Evolutionary conservation across 768 basidiomycete genomes (phyloP).

Genomic region (Cyclocybe cylindracea): DNA sequence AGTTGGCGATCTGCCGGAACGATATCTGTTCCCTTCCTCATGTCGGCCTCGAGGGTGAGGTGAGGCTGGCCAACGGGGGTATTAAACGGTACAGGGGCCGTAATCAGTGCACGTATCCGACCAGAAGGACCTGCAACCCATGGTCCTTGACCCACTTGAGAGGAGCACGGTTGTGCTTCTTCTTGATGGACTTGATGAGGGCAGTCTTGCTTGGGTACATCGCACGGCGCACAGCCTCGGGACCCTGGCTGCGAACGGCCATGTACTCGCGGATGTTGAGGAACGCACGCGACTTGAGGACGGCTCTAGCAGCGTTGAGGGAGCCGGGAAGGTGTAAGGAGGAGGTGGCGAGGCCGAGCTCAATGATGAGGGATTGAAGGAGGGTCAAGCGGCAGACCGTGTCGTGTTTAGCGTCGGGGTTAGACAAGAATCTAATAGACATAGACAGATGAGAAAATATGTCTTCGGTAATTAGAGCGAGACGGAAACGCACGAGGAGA

Average conservation of each 20-base stretch:
- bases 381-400: conserved; percentile 55
- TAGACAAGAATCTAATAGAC: conserved; percentile 48
- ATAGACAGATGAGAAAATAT: not conserved
- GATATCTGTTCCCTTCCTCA: not conserved
- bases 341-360: conserved; percentile 62
- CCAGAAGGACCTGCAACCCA: conserved; percentile 64
- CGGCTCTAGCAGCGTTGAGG: conserved; percentile 64
- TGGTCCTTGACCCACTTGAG: conserved; percentile 63
- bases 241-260: conserved; percentile 62
- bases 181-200: conserved; percentile 61
- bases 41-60: too few relatives aligned
- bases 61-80: not conserved
- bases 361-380: conserved; percentile 74
- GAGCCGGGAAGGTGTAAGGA: conserved; percentile 47
- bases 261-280: conserved; percentile 77
- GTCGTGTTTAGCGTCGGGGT: conserved; percentile 43
- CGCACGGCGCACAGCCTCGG: conserved; percentile 56
- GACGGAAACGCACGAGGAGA: conserved; percentile 55
- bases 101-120: conserved; percentile 44
- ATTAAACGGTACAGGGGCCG: not conserved
- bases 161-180: conserved; percentile 41
- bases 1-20: too few relatives aligned
- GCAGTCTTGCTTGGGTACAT: conserved; percentile 65
- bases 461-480: not conserved
- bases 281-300: conserved; percentile 67